Evolutionary conservation across 805 yeast species (phyloP), one percentile per base, ranked within the genome.

Genomic region (Sugiyamaella marilandica): DNA sequence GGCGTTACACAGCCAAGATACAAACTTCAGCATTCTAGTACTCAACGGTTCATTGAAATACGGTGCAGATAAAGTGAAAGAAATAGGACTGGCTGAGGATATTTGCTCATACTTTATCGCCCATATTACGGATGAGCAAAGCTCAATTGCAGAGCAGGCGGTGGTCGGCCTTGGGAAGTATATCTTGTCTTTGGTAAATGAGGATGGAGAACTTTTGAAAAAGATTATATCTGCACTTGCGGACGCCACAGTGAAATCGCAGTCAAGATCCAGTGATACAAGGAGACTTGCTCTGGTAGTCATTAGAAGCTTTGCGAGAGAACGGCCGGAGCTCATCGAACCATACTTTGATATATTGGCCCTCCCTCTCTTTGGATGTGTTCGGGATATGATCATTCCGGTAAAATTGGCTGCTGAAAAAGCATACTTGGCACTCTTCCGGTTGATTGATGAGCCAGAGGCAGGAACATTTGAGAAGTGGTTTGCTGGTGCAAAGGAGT

Each of bases 321-420:
- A 74, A 61, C 80, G 84, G 54, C 78, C 74, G 57, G 68, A 65
- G 8, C 67, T 79, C 21, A 70, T 87, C 47, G 70, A 71, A 52
- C 82, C 85, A 10, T 73, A 76, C 61, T 71, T 80, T 57, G 82
- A 82, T 59, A 33, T 59, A 29, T n/a, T 34, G 24, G 56, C 69
- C 0, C 61, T 92, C 49, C 74, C 87, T 10, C 83, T 90, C 1
- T 92, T 92, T 66, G 73, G 84, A 0, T 84, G 94, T 66, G 84
- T 92, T 39, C 77, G 99, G 59, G 97, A 91, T 63, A 77, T 83
- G n/a, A 75, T 87, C 46, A 88, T 92, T 63, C 97, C 99, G 3
- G 84, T 92, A 60, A 91, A 90, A 63, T 75, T 92, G 56, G 97
- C 97, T 1, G 96, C 96, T 7, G 99, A 92, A 67, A 88, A 88